A percentile compares a stretch with the other conserved stretches of the same genome.
Conservation (phyloP, 345 rosid species). For the Citrus mangshanensis region DNA sequence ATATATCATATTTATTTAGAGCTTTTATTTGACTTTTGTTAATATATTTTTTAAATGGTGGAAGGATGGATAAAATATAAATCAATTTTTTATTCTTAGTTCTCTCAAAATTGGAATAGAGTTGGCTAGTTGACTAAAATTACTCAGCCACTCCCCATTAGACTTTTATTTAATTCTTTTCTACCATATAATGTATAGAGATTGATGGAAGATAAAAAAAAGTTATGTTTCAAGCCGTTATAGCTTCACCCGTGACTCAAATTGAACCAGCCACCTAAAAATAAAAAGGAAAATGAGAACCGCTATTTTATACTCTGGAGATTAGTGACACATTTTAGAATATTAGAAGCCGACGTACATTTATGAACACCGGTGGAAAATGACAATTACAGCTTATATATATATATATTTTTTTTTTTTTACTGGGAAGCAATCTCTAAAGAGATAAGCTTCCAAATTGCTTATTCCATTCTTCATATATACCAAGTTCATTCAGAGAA, state of each 20-base stretch:
- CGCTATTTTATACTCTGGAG: not conserved
- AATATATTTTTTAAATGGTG: too few species aligned
- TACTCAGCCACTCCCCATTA: too few species aligned
- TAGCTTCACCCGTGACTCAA: not conserved
- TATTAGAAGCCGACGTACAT: not conserved
- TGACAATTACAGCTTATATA: not conserved
- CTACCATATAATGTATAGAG: too few species aligned
- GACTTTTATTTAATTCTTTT: too few species aligned
- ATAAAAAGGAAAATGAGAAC: not conserved
- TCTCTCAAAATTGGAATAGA: too few species aligned
- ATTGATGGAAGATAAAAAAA: too few species aligned
- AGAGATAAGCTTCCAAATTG: slow-evolving; percentile 86
- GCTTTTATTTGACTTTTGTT: too few species aligned
- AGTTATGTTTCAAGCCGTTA: not conserved
- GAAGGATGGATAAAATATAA: too few species aligned
- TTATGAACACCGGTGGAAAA: not conserved
- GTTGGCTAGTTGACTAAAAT: too few species aligned
- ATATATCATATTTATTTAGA: too few species aligned
- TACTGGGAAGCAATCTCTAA: slow-evolving; percentile 24
- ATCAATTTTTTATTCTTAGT: too few species aligned
- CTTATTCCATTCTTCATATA: slow-evolving; percentile 81
- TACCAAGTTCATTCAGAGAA: slow-evolving; percentile 69
- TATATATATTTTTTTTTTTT: not conserved
- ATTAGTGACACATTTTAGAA: not conserved
- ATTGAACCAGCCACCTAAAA: not conserved